Conservation (phyloP, 2,329 filamentous ascomycete genomes). For the Cercospora canescens region DNA sequence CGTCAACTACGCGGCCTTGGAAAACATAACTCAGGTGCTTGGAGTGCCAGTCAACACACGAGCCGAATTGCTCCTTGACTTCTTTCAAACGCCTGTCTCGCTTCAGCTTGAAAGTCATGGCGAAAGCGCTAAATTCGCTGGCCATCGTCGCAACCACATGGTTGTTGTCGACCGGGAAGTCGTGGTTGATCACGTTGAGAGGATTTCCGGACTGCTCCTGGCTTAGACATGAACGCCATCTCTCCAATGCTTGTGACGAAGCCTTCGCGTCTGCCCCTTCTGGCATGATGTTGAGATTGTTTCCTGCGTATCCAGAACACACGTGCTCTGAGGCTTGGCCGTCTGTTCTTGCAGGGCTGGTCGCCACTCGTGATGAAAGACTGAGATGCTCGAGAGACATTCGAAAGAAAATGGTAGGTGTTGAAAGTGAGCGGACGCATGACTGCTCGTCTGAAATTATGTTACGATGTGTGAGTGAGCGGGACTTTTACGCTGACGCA, state of each 20-base stretch:
- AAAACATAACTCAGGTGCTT: neutral
- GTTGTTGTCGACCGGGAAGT: neutral
- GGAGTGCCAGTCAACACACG: neutral
- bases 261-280: neutral
- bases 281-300: neutral
- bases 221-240: neutral
- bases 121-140: neutral
- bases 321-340: no score
- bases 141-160: neutral
- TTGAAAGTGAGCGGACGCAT: neutral
- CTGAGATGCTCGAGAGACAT: neutral
- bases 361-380: neutral
- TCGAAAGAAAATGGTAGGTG: neutral
- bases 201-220: neutral
- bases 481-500: neutral
- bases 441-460: neutral
- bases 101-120: neutral
- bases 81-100: neutral
- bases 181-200: neutral
- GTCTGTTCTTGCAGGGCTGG: neutral
- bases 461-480: neutral
- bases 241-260: neutral
- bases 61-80: neutral
- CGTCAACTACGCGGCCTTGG: neutral
- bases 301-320: no score